Evolutionary conservation across 2,329 filamentous ascomycete genomes (phyloP).

Genomic region (Fusarium foetens): DNA sequence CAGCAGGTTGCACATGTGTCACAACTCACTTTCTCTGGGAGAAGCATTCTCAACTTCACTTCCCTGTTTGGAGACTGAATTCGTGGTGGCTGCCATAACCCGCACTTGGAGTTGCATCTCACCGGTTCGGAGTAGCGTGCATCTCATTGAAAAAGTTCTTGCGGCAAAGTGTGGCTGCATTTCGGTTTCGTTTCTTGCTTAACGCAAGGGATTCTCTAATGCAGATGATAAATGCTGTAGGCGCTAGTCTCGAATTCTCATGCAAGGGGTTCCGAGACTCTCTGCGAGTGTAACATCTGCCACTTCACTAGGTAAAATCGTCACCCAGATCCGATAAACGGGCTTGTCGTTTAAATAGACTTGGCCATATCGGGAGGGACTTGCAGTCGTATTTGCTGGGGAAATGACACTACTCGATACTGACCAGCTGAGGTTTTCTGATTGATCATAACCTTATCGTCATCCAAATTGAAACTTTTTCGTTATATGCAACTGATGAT

Average conservation of each 20-base stretch:
- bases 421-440: constrained; percentile 3
- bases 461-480: not conserved
- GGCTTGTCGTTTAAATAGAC: not conserved
- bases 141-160: constrained; percentile 21
- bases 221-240: constrained; percentile 4
- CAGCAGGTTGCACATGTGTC: constrained; percentile 19
- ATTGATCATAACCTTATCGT: not conserved
- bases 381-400: constrained; percentile 19
- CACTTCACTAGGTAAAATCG: not conserved
- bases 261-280: constrained; percentile 35
- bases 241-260: constrained; percentile 3
- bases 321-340: constrained; percentile 5
- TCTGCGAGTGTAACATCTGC: constrained; percentile 15
- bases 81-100: constrained; percentile 7
- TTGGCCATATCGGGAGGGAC: constrained; percentile 20
- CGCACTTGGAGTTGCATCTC: constrained; percentile 23
- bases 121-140: constrained; percentile 24
- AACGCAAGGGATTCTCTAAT: constrained; percentile 22
- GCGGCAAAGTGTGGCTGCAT: constrained; percentile 27
- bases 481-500: not conserved
- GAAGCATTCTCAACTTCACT: not conserved
- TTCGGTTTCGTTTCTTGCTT: constrained; percentile 4
- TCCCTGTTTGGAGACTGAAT: constrained; percentile 7
- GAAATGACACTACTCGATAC: not conserved
- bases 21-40: constrained; percentile 19